Evolutionary conservation across 2,329 filamentous ascomycete species (phyloP).

Genomic region (Rutstroemia sp.): DNA sequence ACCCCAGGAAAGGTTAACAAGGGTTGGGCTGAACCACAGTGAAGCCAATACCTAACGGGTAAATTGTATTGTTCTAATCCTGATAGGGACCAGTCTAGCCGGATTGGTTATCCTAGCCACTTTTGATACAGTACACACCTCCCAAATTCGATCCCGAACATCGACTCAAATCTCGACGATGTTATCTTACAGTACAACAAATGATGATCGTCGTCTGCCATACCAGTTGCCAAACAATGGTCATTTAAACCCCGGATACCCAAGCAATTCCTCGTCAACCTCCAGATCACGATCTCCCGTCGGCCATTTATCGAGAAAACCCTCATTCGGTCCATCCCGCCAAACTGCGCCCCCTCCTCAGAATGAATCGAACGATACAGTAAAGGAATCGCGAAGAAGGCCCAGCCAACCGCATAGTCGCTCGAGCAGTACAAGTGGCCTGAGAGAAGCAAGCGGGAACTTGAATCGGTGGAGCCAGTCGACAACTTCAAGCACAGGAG

Average conservation of each 20-base stretch:
- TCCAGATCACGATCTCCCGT: conserved; percentile 2
- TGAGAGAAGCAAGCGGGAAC: conserved; percentile 37
- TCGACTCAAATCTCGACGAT: conserved; percentile 6
- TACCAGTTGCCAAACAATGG: not conserved
- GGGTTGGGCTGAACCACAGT: not conserved
- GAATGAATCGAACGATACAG: conserved; percentile 6
- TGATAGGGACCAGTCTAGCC: not conserved
- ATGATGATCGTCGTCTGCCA: conserved; percentile 5
- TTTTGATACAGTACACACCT: conserved; percentile 7
- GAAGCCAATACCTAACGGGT: not conserved
- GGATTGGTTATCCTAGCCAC: conserved; percentile 1
- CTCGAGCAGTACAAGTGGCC: conserved; percentile 7
- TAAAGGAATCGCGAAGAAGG: conserved; percentile 16
- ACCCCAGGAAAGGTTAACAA: not conserved
- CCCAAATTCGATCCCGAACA: conserved; percentile 1
- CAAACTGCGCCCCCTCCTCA: conserved; percentile 7
- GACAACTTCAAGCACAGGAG: conserved; percentile 40
- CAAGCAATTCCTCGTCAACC: not conserved
- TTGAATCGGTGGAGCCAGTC: conserved; percentile 48
- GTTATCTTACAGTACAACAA: conserved; percentile 10
- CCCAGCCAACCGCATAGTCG: conserved; percentile 27
- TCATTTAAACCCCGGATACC: not conserved
- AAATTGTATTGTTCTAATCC: not conserved
- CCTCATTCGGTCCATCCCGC: conserved; percentile 6
- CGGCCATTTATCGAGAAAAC: conserved; percentile 2